Evolutionary conservation across 2,329 filamentous ascomycete species (phyloP).

Genomic region (Diaporthe capsici): DNA sequence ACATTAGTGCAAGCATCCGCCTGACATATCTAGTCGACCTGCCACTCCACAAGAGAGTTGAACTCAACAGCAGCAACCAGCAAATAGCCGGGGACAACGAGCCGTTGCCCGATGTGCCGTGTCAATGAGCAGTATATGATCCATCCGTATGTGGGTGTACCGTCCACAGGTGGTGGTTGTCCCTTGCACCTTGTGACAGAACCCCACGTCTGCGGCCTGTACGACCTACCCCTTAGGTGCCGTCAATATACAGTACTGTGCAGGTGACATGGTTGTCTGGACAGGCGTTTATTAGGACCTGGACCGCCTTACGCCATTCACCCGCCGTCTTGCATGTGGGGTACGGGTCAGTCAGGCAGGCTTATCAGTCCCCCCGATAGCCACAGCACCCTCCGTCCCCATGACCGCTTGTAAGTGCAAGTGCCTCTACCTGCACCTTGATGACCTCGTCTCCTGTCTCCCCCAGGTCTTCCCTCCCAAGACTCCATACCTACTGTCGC

Average conservation of each 20-base stretch:
- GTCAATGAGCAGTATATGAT: slow-evolving; percentile 6
- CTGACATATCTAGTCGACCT: background rate
- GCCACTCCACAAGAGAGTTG: background rate
- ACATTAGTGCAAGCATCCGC: background rate
- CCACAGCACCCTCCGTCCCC: slow-evolving; percentile 9
- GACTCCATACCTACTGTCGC: slow-evolving; percentile 1
- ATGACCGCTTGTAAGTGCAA: slow-evolving; percentile 33
- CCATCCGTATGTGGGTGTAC: background rate
- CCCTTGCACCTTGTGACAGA: slow-evolving; percentile 22
- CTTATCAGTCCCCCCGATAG: slow-evolving; percentile 31
- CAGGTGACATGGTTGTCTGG: background rate
- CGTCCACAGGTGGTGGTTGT: background rate
- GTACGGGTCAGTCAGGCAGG: slow-evolving; percentile 15
- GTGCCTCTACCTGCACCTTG: slow-evolving; percentile 17
- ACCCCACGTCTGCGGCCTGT: slow-evolving; percentile 13
- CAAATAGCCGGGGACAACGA: background rate
- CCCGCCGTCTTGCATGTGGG: slow-evolving; percentile 15
- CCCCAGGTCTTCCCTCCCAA: background rate
- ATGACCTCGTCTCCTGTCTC: slow-evolving; percentile 29
- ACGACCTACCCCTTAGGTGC: background rate
- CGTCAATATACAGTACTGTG: background rate
- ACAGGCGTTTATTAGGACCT: background rate
- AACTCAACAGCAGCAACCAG: background rate
- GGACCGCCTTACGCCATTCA: slow-evolving; percentile 16
- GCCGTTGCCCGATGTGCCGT: background rate